Base-by-base conservation (phyloP, 192 early-diverging fungal species). In the Podila epigama region DNA sequence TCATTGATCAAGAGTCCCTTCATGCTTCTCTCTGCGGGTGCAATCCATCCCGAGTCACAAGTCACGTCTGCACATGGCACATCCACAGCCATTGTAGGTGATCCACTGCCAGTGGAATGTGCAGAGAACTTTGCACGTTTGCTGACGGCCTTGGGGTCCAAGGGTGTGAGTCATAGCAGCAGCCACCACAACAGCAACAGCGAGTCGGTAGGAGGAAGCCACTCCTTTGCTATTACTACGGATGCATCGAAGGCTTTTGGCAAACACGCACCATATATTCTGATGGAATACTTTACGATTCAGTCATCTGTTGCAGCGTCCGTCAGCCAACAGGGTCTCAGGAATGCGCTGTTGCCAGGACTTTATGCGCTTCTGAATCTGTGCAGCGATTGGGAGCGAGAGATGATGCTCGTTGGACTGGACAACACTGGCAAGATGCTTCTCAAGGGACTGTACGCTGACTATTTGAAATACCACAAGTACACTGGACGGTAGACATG, bases 291-390 rank as follows among this genome's bases (percentile, higher is more conserved):
- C 55, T 79, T 91, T 5, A 63, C 80, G 22, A 86, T 92, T 40
- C 90, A 91, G 53, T 73, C 81, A 2, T 79, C 79, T 9, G 63
- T 84, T 15, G 68, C 79, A 5, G 80, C 81, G 27, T 81, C 75
- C 27, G 82, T 86, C 61, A 69, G 70, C 13, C 68, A 68, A 36
- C 70, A 70, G 6, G 41, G 32, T 18, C 70, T 84, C 5, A 86
- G 84, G 63, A 72, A 75, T 25, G 82, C 82, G 1, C 56, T 93
- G 15, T 52, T 80, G 50, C 81, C 75, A 15, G 89, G 87, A 2
- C 50, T 89, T 4, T 90, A 88, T 78, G 69, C 89, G 6, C 51
- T 93, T 16, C 57, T 93, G 66, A 89, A 90, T 67, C 63, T 93
- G 60, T 91, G 89, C 58, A 84, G 79, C 7, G 88, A 90, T 18